Evolutionary conservation across 2,329 filamentous ascomycete genomes (phyloP).

Genomic region (Chalara sp.): DNA sequence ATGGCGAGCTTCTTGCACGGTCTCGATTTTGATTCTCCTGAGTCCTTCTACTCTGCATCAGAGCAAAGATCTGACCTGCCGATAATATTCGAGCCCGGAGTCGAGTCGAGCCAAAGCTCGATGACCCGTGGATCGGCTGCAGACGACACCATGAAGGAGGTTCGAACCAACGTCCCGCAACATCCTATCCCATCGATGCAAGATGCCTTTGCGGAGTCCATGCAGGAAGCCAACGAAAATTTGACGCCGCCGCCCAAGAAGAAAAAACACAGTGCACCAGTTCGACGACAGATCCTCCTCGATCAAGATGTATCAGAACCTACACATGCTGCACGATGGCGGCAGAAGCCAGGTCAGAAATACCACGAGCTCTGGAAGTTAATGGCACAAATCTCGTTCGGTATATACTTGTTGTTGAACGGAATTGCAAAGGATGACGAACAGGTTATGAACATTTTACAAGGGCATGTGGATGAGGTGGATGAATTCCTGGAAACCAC

Average conservation of each 20-base stretch:
- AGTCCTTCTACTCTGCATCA: conserved; percentile 10
- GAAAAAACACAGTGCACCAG: conserved; percentile 48
- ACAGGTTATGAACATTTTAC: conserved; percentile 82
- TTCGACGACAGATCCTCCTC: conserved; percentile 59
- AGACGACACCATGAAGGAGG: conserved; percentile 20
- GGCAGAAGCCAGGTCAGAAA: conserved; percentile 65
- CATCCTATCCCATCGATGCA: conserved; percentile 76
- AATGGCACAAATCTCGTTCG: conserved; percentile 87
- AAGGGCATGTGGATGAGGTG: conserved; percentile 88
- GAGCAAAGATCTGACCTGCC: conserved; percentile 11
- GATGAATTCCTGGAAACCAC: conserved; percentile 85
- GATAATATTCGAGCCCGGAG: conserved; percentile 15
- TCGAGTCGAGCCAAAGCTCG: conserved; percentile 2
- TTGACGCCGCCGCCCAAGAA: conserved; percentile 41
- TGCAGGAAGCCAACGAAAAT: conserved; percentile 60
- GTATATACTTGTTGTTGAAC: conserved; percentile 80
- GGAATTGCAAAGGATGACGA: conserved; percentile 81
- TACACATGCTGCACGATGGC: conserved; percentile 69
- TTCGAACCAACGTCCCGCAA: conserved; percentile 38
- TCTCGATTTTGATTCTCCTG: not conserved
- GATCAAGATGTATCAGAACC: conserved; percentile 62
- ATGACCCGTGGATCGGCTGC: not conserved
- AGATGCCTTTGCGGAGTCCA: conserved; percentile 74
- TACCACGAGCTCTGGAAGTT: conserved; percentile 88
- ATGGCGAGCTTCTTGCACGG: not conserved